Evolutionary conservation across 495 filamentous ascomycete genomes (phyloP), one percentile per base, ranked within the genome.

Genomic region (Penicillium riverlandense): DNA sequence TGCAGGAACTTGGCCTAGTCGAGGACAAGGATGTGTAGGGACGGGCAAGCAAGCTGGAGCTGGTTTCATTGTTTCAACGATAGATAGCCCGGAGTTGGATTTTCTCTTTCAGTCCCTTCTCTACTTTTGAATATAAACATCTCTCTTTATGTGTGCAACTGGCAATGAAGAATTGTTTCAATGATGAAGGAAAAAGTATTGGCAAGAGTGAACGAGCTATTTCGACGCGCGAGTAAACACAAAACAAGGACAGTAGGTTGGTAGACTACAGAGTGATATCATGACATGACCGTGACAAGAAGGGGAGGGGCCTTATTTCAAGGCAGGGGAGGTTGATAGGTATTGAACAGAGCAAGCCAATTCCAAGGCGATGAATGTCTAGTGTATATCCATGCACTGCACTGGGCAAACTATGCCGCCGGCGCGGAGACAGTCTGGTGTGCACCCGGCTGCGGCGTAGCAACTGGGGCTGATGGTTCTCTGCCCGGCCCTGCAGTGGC

Each of bases 1-100:
- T 88, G 11, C 66, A 71, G 40, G 84, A 84, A 55, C 74, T 88
- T 58, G 84, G 84, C 2, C 54, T 40, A 27, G 49, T 54, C 29
- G 48, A 48, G n/a, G 47, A 46, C 41, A 16, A 48, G 32, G 15
- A 22, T 36, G 36, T 7, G 32, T 15, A 4, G 16, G 7, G n/a
- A 30, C 2, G n/a, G 15, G 9, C 1, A 13, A 30, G 10, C n/a
- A 12, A 8, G 27, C 11, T 9, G 9, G 34, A 7, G 7, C 15
- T 16, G 29, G 41, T 27, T 37, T 22, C 22, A 22, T 22, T 22
- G 4, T 22, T 22, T 22, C 22, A 22, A 22, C 22, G 22, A 22
- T 22, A 22, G 6, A 22, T 22, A 22, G 22, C 22, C 22, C 6
- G 32, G n/a, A 34, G 32, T 34, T 34, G 10, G 32, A 34, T 10